Evolutionary conservation across 768 basidiomycete genomes (phyloP).

Genomic region (Lentinula sp.): DNA sequence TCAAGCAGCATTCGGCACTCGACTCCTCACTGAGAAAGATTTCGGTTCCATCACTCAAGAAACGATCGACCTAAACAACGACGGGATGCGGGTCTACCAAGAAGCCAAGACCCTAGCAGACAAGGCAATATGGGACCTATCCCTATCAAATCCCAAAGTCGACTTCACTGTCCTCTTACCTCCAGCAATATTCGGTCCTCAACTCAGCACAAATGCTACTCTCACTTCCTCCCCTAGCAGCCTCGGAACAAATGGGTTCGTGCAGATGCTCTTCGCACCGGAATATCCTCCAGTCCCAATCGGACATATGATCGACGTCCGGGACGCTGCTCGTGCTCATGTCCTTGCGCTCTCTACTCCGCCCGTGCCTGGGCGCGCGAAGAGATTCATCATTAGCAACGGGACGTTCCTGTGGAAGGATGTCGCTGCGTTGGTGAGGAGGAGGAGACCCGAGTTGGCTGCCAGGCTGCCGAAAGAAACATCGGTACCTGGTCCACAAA

Average conservation of each 20-base stretch:
- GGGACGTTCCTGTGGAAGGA: slow-evolving; percentile 4
- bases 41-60: slow-evolving; percentile 8
- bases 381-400: slow-evolving; percentile 1
- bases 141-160: not conserved
- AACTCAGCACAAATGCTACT: slow-evolving; percentile 5
- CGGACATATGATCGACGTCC: slow-evolving; percentile 10
- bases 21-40: not conserved
- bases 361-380: not conserved
- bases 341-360: slow-evolving; percentile 7
- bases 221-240: slow-evolving; percentile 1
- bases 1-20: slow-evolving; percentile 3
- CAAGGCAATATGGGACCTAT: slow-evolving; percentile 5
- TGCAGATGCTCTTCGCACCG: not conserved
- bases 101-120: slow-evolving; percentile 6
- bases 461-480: not conserved
- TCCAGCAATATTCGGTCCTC: slow-evolving; percentile 14
- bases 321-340: slow-evolving; percentile 10
- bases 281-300: slow-evolving; percentile 5
- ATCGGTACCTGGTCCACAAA: not conserved
- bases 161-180: slow-evolving; percentile 11
- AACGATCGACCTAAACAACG: not conserved
- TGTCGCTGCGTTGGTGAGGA: not conserved
- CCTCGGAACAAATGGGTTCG: not conserved
- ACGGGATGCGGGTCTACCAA: not conserved
- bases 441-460: slow-evolving; percentile 3